Percentiles rank a stretch among this genome's conserved stretches.
Conservation (phyloP, 352 stramenopile genomes). For the Ophiocytium majus region DNA sequence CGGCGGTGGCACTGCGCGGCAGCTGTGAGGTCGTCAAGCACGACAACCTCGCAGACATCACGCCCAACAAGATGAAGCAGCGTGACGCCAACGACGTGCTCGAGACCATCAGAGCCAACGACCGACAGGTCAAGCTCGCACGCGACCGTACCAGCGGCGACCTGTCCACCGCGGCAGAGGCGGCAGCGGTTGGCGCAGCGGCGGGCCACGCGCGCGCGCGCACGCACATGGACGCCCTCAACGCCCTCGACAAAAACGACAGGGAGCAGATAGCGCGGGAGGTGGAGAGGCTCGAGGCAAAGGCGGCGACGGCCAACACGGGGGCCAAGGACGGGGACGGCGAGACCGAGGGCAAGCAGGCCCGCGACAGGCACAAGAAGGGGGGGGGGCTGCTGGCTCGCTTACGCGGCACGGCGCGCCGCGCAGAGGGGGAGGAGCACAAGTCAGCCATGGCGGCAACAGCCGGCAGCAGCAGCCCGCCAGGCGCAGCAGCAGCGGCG, state of each 20-base stretch:
- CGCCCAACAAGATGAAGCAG: slow-evolving; percentile 53
- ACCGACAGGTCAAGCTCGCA: slow-evolving; percentile 32
- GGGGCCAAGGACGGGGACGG: background rate
- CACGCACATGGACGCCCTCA: background rate
- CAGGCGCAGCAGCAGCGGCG: background rate
- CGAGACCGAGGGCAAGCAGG: background rate
- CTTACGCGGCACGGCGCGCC: background rate
- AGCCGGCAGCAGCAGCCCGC: background rate
- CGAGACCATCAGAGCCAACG: slow-evolving; percentile 44
- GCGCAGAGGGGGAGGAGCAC: background rate
- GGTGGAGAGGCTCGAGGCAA: slow-evolving; percentile 25
- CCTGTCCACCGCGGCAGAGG: background rate
- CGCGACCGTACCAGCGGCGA: slow-evolving; percentile 21
- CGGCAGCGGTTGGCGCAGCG: background rate
- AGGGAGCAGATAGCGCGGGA: slow-evolving; percentile 25
- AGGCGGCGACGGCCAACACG: slow-evolving; percentile 23
- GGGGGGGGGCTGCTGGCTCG: background rate
- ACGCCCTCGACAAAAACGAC: background rate
- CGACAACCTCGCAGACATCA: slow-evolving; percentile 43
- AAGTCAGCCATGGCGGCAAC: background rate
- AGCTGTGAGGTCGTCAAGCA: slow-evolving; percentile 5
- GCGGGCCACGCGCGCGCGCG: background rate
- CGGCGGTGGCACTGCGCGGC: too few species aligned
- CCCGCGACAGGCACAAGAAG: slow-evolving; percentile 35
- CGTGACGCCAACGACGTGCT: slow-evolving; percentile 43